Conservation (phyloP, 2,329 filamentous ascomycete species). For the Colletotrichum sublineola region DNA sequence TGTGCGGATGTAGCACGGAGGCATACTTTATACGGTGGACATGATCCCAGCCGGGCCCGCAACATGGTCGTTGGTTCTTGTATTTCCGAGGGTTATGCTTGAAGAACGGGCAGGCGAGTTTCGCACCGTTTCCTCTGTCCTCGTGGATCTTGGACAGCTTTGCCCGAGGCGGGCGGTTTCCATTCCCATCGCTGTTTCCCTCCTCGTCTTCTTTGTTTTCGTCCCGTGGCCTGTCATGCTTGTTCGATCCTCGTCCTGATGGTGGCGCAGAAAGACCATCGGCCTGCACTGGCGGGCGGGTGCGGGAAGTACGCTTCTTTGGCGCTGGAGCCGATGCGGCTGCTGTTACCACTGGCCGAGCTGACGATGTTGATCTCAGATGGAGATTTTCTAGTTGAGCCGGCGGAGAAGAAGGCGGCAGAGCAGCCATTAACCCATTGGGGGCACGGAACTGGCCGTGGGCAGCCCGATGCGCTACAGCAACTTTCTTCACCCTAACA, state of each 20-base stretch:
- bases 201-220: background rate
- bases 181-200: background rate
- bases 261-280: background rate
- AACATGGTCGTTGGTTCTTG: conserved; percentile 52
- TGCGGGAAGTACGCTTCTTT: background rate
- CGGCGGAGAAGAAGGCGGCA: background rate
- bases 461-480: background rate
- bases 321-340: background rate
- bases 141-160: conserved; percentile 31
- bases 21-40: conserved; percentile 56
- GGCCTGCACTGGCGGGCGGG: background rate
- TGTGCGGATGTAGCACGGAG: background rate
- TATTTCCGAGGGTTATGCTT: conserved; percentile 55
- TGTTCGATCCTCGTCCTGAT: background rate
- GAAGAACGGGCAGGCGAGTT: conserved; percentile 56
- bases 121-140: conserved; percentile 21
- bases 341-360: background rate
- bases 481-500: background rate
- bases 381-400: too few relatives aligned
- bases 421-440: background rate
- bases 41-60: conserved; percentile 54
- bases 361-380: background rate
- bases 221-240: background rate
- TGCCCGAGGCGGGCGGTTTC: conserved; percentile 2
- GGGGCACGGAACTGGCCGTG: background rate